These are phyloP conservation scores for Microbotryum scabiosae DNA, from an alignment of 1,284 basidiomycete species.

Conservation along the genomic window DNA sequence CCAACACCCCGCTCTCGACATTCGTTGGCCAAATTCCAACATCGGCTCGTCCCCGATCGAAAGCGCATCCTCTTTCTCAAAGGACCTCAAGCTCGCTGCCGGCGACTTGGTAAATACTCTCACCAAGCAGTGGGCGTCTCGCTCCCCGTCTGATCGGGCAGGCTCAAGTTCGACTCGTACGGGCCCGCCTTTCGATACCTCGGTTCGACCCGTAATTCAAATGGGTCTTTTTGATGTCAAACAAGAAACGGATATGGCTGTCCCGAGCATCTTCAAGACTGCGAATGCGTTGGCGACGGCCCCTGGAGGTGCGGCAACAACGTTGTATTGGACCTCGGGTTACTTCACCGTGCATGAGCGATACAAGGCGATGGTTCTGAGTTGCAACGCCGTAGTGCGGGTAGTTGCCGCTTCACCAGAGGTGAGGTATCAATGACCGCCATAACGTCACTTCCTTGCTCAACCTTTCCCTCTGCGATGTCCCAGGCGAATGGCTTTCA, in stretches of 20 bases:
- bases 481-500: slow-evolving; percentile 91
- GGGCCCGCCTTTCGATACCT: slow-evolving; percentile 22
- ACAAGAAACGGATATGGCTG: slow-evolving; percentile 39
- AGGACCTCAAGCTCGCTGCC: slow-evolving; percentile 1
- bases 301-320: slow-evolving; percentile 19
- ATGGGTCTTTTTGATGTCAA: slow-evolving; percentile 40
- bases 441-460: neutral
- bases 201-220: slow-evolving; percentile 41
- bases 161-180: neutral
- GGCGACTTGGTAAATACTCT: slow-evolving; percentile 1
- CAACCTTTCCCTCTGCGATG: neutral
- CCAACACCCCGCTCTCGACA: slow-evolving; percentile 6
- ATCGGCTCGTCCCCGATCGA: neutral
- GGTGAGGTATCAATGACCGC: slow-evolving; percentile 45
- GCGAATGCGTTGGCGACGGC: slow-evolving; percentile 35
- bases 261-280: slow-evolving; percentile 48
- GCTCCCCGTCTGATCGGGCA: neutral
- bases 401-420: slow-evolving; percentile 81
- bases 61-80: neutral
- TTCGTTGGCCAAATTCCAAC: slow-evolving; percentile 20
- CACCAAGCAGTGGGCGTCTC: slow-evolving; percentile 4
- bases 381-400: slow-evolving; percentile 51
- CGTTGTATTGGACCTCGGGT: slow-evolving; percentile 71
- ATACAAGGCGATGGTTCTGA: slow-evolving; percentile 69
- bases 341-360: slow-evolving; percentile 82